These are phyloP conservation scores for Ambispora gerdemannii DNA, from an alignment of 192 early-diverging fungal species.

Conservation along the genomic window DNA sequence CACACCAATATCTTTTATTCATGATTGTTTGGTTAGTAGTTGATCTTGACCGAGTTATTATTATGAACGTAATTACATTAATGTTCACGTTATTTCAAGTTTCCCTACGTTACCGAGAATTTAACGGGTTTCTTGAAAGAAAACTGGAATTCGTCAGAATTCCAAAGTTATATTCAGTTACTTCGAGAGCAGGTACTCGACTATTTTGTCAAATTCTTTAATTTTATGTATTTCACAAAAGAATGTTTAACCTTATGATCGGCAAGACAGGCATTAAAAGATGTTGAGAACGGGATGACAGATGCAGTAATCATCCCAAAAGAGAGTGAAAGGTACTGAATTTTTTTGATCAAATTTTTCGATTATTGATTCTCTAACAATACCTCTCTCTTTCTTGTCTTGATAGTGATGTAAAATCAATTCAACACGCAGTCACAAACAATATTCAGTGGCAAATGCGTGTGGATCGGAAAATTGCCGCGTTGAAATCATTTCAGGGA, in stretches of 20 bases:
- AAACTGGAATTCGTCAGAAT: constrained; percentile 46
- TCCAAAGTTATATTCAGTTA: constrained; percentile 42
- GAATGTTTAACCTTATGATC: not conserved
- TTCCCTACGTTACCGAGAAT: constrained; percentile 77
- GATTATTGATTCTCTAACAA: too few species aligned
- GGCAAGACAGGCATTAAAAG: constrained; percentile 42
- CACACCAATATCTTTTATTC: constrained; percentile 95
- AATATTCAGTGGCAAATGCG: constrained; percentile 85
- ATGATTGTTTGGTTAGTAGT: constrained; percentile 72
- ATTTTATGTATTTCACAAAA: not conserved
- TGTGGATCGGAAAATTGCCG: constrained; percentile 83
- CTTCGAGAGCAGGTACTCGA: constrained; percentile 49
- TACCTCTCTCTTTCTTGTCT: too few species aligned
- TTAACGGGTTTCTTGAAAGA: constrained; percentile 64
- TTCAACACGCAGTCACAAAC: constrained; percentile 53
- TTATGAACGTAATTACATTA: not conserved
- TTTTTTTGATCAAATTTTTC: too few species aligned
- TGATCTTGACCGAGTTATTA: too few species aligned
- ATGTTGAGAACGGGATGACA: constrained; percentile 41
- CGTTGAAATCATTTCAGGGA: constrained; percentile 90
- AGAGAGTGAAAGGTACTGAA: constrained; percentile 29
- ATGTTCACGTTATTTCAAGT: constrained; percentile 40
- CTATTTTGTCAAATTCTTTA: not conserved
- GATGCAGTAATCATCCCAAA: constrained; percentile 45
- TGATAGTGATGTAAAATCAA: constrained; percentile 42